phyloP scores from a whole-genome alignment of 2,329 filamentous ascomycete genomes.

The Aspergillus carbonarius region DNA sequence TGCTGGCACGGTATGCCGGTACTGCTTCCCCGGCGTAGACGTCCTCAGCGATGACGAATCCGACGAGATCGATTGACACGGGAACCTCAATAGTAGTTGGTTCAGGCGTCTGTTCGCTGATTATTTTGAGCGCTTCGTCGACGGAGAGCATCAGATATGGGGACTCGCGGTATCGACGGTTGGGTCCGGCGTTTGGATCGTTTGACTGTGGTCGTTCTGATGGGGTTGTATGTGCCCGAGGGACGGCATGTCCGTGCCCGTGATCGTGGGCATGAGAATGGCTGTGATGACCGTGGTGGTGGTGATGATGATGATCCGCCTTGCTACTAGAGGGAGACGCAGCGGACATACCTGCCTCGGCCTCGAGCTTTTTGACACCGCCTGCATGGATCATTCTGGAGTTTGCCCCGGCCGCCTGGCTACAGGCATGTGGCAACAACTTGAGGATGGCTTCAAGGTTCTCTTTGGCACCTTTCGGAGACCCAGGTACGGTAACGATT shows the following conservation, averaged over 20 bases:
- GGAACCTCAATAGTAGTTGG: constrained; percentile 58
- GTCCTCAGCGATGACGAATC: constrained; percentile 77
- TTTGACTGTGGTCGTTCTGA: constrained; percentile 59
- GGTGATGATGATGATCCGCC: constrained; percentile 26
- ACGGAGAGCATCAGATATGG: constrained; percentile 92
- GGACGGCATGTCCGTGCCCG: constrained; percentile 61
- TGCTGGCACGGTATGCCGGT: constrained; percentile 90
- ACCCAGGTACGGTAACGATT: constrained; percentile 87
- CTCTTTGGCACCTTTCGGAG: constrained; percentile 91
- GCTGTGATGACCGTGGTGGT: constrained; percentile 40
- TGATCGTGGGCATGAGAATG: constrained; percentile 60
- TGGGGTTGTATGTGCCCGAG: constrained; percentile 71
- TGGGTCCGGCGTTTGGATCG: constrained; percentile 59
- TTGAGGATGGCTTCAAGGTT: constrained; percentile 87
- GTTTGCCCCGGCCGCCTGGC: constrained; percentile 79
- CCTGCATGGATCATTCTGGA: constrained; percentile 77
- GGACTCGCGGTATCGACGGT: constrained; percentile 74
- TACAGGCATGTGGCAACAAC: constrained; percentile 90
- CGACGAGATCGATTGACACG: constrained; percentile 67
- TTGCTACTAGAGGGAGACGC: constrained; percentile 16
- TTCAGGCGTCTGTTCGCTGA: constrained; percentile 69
- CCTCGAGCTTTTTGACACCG: constrained; percentile 78
- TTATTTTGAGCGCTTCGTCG: constrained; percentile 71
- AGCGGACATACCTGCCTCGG: constrained; percentile 67
- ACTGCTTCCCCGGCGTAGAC: constrained; percentile 79